phyloP scores from a whole-genome alignment of 1,139 yeast genomes.

The Taiozyma sp. region DNA sequence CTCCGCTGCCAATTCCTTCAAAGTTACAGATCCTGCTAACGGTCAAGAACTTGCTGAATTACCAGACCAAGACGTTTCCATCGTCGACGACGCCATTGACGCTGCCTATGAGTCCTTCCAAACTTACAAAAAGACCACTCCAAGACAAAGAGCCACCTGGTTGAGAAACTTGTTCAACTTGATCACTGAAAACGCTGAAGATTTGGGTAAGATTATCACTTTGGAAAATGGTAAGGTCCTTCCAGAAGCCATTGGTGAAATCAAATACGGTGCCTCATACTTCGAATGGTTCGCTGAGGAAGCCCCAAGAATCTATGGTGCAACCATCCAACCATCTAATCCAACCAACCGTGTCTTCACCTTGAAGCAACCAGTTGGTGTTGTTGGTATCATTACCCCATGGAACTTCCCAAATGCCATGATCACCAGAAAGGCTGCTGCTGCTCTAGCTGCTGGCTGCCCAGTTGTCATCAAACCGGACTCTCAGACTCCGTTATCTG shows the following conservation, averaged over 20 bases:
- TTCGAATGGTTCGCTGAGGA: slow-evolving; percentile 88
- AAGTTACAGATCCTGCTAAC: slow-evolving; percentile 75
- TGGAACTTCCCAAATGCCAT: slow-evolving; percentile 97
- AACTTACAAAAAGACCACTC: slow-evolving; percentile 49
- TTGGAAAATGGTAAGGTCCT: slow-evolving; percentile 84
- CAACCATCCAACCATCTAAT: slow-evolving; percentile 59
- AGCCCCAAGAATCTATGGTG: slow-evolving; percentile 74
- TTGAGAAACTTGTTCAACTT: slow-evolving; percentile 57
- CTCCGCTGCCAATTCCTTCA: slow-evolving; percentile 47
- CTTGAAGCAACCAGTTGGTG: slow-evolving; percentile 79
- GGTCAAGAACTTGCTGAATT: slow-evolving; percentile 48
- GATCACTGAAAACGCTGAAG: slow-evolving; percentile 62
- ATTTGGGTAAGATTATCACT: slow-evolving; percentile 65
- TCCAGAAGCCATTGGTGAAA: slow-evolving; percentile 72
- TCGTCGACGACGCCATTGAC: slow-evolving; percentile 54
- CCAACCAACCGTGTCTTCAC: slow-evolving; percentile 57
- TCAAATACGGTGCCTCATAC: slow-evolving; percentile 70
- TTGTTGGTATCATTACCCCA: slow-evolving; percentile 86
- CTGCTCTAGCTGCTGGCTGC: slow-evolving; percentile 92
- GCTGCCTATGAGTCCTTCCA: slow-evolving; percentile 57
- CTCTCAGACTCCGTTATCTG: slow-evolving; percentile 81
- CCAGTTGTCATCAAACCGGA: slow-evolving; percentile 90
- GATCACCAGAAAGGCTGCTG: slow-evolving; percentile 89
- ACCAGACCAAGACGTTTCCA: slow-evolving; percentile 46
- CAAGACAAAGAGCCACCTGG: slow-evolving; percentile 62